These are phyloP conservation scores for Cetradonia linearis DNA, from an alignment of 495 filamentous ascomycete species.

Conservation along the genomic window DNA sequence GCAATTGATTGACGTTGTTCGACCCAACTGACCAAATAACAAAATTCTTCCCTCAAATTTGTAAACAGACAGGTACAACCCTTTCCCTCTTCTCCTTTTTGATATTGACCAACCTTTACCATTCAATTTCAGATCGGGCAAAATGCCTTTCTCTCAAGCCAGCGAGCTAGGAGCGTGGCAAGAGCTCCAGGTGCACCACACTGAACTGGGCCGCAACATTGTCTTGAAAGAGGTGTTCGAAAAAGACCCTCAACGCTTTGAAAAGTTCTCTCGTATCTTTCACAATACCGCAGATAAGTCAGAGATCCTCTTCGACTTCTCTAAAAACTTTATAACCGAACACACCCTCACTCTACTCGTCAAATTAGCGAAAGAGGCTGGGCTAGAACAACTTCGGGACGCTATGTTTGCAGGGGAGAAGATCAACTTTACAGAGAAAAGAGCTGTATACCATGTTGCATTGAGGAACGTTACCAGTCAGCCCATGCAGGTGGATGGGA, in stretches of 20 bases:
- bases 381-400: slow-evolving; percentile 86
- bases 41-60: neutral
- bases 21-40: neutral
- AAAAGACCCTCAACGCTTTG: slow-evolving; percentile 78
- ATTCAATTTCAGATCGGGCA: slow-evolving; percentile 16
- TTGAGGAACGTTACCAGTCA: slow-evolving; percentile 77
- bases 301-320: slow-evolving; percentile 95
- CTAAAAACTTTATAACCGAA: slow-evolving; percentile 94
- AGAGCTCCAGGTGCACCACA: slow-evolving; percentile 79
- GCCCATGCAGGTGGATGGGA: slow-evolving; percentile 85
- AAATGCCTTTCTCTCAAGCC: slow-evolving; percentile 61
- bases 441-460: slow-evolving; percentile 92
- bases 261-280: slow-evolving; percentile 82
- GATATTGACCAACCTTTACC: neutral
- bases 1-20: neutral
- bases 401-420: slow-evolving; percentile 93
- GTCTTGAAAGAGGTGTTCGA: slow-evolving; percentile 88
- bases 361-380: slow-evolving; percentile 81
- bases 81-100: neutral
- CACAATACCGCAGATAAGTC: slow-evolving; percentile 62
- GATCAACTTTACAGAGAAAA: slow-evolving; percentile 98
- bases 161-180: slow-evolving; percentile 76
- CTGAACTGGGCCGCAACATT: slow-evolving; percentile 70
- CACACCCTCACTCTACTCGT: slow-evolving; percentile 81
- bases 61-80: neutral